Conservation (phyloP, 2,329 filamentous ascomycete genomes). For the Ophiocordyceps sinensis region DNA sequence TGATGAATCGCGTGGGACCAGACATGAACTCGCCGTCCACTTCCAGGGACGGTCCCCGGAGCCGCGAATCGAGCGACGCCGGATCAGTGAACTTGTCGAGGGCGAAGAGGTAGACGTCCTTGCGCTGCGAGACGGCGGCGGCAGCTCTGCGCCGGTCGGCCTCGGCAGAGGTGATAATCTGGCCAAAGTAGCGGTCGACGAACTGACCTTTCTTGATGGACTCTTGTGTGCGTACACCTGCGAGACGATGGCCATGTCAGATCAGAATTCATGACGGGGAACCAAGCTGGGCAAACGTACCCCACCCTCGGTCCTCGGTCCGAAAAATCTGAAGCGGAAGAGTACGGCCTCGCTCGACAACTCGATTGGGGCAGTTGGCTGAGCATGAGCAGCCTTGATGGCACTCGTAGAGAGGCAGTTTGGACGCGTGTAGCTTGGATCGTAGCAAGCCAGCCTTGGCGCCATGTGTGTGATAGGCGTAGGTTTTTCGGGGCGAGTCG, state of each 20-base stretch:
- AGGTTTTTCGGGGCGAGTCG: constrained; percentile 24
- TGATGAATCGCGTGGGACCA: constrained; percentile 68
- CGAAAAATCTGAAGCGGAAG: constrained; percentile 66
- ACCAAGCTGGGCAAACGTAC: too few species aligned
- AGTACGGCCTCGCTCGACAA: constrained; percentile 59
- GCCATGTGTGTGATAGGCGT: constrained; percentile 50
- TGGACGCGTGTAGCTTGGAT: constrained; percentile 34
- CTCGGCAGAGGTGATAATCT: constrained; percentile 49
- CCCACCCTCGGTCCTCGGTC: constrained; percentile 62
- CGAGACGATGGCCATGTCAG: not conserved
- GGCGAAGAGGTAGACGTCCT: constrained; percentile 66
- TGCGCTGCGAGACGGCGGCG: constrained; percentile 42
- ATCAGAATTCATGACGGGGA: too few species aligned
- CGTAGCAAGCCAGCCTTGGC: constrained; percentile 36
- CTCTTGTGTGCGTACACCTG: constrained; percentile 49
- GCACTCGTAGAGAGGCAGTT: constrained; percentile 64
- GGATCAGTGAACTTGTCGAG: constrained; percentile 65
- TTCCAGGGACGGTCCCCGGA: constrained; percentile 41
- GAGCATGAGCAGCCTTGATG: constrained; percentile 57
- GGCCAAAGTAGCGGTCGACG: constrained; percentile 65
- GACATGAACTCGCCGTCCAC: constrained; percentile 64
- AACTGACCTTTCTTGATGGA: constrained; percentile 60
- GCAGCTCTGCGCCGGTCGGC: constrained; percentile 48
- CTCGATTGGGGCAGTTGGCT: constrained; percentile 52
- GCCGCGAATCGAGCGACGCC: constrained; percentile 37